A percentile compares a stretch with the other conserved stretches of the same genome.
Evolutionary conservation across 306 rosid species (phyloP).

Genomic region (Dalbergia cochinchinensis): DNA sequence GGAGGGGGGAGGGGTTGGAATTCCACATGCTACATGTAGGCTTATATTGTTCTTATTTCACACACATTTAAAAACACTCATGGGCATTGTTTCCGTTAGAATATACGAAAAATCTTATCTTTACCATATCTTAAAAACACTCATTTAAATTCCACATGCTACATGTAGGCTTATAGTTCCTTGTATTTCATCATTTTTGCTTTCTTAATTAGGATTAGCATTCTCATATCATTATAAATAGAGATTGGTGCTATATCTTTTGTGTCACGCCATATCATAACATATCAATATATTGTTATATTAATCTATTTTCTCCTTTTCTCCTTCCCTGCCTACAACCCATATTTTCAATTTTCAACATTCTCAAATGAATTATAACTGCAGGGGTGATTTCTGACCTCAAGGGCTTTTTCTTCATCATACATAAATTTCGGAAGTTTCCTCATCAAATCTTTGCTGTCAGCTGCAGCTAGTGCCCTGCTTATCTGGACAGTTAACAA

Average conservation of each 20-base stretch:
- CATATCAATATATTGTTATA: too few species aligned
- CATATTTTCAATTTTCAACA: neutral
- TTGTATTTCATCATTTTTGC: too few species aligned
- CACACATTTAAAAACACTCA: slow-evolving; percentile 22
- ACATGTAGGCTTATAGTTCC: too few species aligned
- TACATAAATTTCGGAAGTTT: slow-evolving; percentile 74
- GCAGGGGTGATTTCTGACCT: slow-evolving; percentile 58
- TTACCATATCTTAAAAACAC: too few species aligned
- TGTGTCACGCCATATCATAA: too few species aligned
- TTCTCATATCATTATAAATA: too few species aligned
- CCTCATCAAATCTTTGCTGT: slow-evolving; percentile 67
- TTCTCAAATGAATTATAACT: slow-evolving; percentile 26
- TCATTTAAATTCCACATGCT: too few species aligned
- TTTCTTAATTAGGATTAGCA: too few species aligned
- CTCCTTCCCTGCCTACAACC: too few species aligned
- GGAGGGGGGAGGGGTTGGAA: neutral
- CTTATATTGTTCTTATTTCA: neutral
- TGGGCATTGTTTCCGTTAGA: neutral
- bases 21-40: neutral
- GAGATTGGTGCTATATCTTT: too few species aligned
- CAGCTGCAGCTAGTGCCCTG: slow-evolving; percentile 65
- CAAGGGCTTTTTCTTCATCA: slow-evolving; percentile 72
- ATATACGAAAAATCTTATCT: too few species aligned
- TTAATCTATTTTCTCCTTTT: too few species aligned
- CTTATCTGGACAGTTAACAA: slow-evolving; percentile 53